Conservation (phyloP, 2,329 filamentous ascomycete species). For the Xylariales sp. region DNA sequence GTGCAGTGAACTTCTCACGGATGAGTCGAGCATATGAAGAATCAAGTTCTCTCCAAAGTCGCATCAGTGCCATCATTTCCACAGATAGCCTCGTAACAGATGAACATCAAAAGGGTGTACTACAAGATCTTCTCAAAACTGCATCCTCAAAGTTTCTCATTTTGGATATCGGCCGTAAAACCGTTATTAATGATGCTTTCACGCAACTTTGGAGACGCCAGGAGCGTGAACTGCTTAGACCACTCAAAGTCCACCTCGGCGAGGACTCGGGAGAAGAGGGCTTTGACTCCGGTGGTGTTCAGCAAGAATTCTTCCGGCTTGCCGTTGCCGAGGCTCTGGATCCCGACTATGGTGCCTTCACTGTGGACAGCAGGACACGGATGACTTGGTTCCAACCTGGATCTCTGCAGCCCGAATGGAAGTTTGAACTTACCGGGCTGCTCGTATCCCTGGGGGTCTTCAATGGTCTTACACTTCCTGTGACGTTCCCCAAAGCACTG, state of each 20-base stretch:
- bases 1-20: slow-evolving; percentile 77
- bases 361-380: slow-evolving; percentile 67
- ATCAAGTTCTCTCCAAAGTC: slow-evolving; percentile 52
- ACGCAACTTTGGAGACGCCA: slow-evolving; percentile 89
- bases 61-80: slow-evolving; percentile 52
- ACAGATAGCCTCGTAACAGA: slow-evolving; percentile 52
- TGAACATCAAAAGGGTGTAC: slow-evolving; percentile 53
- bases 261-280: slow-evolving; percentile 82
- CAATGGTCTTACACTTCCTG: slow-evolving; percentile 85
- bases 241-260: slow-evolving; percentile 83
- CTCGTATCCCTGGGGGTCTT: slow-evolving; percentile 88
- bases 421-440: slow-evolving; percentile 84
- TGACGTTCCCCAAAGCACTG: slow-evolving; percentile 81
- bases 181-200: slow-evolving; percentile 69
- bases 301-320: slow-evolving; percentile 92
- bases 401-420: slow-evolving; percentile 78
- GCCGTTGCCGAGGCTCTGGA: slow-evolving; percentile 76
- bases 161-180: slow-evolving; percentile 61
- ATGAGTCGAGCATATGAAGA: slow-evolving; percentile 81
- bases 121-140: slow-evolving; percentile 60
- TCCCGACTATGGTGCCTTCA: slow-evolving; percentile 76
- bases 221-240: slow-evolving; percentile 74
- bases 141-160: slow-evolving; percentile 69
- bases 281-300: slow-evolving; percentile 89
- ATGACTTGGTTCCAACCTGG: slow-evolving; percentile 87